Evolutionary conservation across 2,329 filamentous ascomycete species (phyloP).

Genomic region (Arthrinium puccinioides): DNA sequence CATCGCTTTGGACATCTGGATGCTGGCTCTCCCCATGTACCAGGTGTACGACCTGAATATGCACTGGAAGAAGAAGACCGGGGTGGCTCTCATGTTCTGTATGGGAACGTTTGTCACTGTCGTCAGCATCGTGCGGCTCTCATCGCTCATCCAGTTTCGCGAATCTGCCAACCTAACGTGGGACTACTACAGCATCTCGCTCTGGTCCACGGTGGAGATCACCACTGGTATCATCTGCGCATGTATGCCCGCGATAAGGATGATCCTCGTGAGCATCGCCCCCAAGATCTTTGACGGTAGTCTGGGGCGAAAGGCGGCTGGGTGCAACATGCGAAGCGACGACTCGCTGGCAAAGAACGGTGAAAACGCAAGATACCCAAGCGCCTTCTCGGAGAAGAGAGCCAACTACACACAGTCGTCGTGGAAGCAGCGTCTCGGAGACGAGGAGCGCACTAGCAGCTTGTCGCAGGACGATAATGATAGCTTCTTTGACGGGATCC

Average conservation of each 20-base stretch:
- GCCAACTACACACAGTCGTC: too few species aligned
- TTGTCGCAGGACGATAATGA: too few species aligned
- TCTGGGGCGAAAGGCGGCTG: neutral
- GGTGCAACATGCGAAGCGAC: too few species aligned
- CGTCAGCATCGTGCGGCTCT: constrained; percentile 23
- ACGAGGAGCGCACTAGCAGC: neutral
- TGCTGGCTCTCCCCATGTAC: constrained; percentile 34
- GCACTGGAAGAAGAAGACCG: constrained; percentile 40
- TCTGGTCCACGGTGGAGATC: constrained; percentile 27
- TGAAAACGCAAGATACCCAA: too few species aligned
- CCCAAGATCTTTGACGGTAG: constrained; percentile 5
- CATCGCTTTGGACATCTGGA: constrained; percentile 33
- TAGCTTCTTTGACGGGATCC: too few species aligned
- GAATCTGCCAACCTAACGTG: constrained; percentile 22
- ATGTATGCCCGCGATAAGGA: constrained; percentile 19
- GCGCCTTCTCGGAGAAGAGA: too few species aligned
- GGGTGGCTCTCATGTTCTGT: constrained; percentile 38
- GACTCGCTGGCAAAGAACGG: neutral
- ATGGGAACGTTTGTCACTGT: constrained; percentile 33
- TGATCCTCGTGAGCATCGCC: constrained; percentile 6
- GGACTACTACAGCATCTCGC: constrained; percentile 19
- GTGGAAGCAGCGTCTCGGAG: too few species aligned
- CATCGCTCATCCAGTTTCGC: constrained; percentile 20
- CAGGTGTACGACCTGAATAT: constrained; percentile 32
- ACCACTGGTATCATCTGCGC: constrained; percentile 26